Evolutionary conservation across 2,329 filamentous ascomycete species (phyloP), one percentile per base, ranked within the genome.

Genomic region (Beauveria sp.): DNA sequence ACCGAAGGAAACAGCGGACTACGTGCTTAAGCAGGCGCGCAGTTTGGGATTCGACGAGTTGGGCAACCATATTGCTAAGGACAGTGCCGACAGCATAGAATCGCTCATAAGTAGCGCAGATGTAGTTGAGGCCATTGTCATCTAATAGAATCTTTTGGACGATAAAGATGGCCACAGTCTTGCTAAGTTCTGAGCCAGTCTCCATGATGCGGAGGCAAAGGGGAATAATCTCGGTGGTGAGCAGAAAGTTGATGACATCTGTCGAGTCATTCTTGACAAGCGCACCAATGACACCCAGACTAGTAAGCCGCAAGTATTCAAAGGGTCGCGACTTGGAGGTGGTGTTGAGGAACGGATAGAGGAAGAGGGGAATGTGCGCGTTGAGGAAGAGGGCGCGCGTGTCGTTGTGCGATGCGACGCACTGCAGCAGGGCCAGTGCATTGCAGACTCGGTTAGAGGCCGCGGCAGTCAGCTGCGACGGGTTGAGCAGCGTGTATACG

Each of bases 91-190:
- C 95, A 8, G 95, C 95, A 69, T 98, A 99, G 77, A 99, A 99
- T 22, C 95, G 86, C 80, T 99, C 95, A 70, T 99, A 99, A 0
- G 95, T 99, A 66, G 96, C 93, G 77, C 95, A 99, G 63, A 99
- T 99, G 76, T 99, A 99, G 71, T 95, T 95, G 65, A 99, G 83
- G 4, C 95, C 95, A 69, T 96, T 93, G 70, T 99, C 95, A 72
- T 99, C 95, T 3, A 99, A 84, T 58, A 99, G 79, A 28, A 99
- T 99, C 82, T 99, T 99, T 77, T 99, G 95, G 20, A 99, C 95
- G 69, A 99, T 99, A 79, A 99, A 99, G 70, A 99, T 99, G 63
- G 95, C 95, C 16, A 99, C 95, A 0, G 95, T 99, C 81, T 99
- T 99, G 81, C 92, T 97, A 64, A 99, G 83, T 76, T 99, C 95